These are phyloP conservation scores for Rhodosporidiobolus sp. DNA, from an alignment of 768 basidiomycete species.

Conservation along the genomic window DNA sequence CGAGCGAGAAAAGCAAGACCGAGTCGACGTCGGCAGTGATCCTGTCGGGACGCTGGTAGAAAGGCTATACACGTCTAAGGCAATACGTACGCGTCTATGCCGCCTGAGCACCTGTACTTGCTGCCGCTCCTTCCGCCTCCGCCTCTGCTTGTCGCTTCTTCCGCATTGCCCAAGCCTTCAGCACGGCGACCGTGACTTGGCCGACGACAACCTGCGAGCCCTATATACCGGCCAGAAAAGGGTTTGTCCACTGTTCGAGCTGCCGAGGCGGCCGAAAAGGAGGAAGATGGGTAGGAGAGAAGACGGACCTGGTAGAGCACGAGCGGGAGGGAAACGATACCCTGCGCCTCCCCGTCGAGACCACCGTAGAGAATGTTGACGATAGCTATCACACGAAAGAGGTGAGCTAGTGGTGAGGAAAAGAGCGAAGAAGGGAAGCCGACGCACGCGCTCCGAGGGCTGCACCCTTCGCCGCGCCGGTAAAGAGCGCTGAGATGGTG, in stretches of 20 bases:
- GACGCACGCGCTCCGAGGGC: constrained; percentile 30
- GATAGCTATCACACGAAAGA: constrained; percentile 33
- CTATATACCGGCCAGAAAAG: no score
- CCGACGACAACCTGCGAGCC: constrained; percentile 45
- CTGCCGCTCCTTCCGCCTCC: not conserved
- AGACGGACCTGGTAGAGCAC: constrained; percentile 42
- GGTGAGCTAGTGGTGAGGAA: no score
- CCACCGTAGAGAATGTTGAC: constrained; percentile 45
- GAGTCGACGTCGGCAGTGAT: no score
- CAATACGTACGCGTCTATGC: not conserved
- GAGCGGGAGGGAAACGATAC: constrained; percentile 44
- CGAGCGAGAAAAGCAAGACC: no score
- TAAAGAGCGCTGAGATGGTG: constrained; percentile 25
- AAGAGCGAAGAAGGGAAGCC: not conserved
- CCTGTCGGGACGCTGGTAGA: no score
- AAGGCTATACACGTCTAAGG: not conserved
- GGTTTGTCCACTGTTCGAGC: no score
- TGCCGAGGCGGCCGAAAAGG: no score
- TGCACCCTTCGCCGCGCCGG: constrained; percentile 30
- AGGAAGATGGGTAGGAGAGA: no score
- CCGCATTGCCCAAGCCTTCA: constrained; percentile 40
- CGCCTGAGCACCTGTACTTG: not conserved
- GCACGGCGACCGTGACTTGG: constrained; percentile 41
- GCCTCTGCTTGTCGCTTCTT: constrained; percentile 3
- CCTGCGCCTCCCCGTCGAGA: constrained; percentile 26